Percentiles rank a stretch among this genome's conserved stretches.
Conservation (phyloP, 441 rosid species). For the Syzygium syzygioides region DNA sequence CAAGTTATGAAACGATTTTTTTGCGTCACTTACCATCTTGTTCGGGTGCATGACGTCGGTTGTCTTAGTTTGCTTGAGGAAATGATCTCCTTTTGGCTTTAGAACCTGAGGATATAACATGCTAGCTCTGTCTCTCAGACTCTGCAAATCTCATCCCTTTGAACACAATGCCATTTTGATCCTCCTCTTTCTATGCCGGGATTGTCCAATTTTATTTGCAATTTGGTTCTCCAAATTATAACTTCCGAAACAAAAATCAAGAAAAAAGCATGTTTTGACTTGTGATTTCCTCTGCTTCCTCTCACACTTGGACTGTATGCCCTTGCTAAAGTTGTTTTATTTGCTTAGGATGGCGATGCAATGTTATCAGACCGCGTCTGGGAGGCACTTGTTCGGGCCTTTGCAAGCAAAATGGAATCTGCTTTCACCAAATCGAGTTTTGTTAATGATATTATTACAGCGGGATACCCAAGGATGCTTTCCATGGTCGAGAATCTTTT, state of each 20-base stretch:
- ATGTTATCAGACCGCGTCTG: too few species aligned
- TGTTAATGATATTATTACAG: constrained; percentile 88
- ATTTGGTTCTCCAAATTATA: neutral
- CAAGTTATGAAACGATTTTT: neutral
- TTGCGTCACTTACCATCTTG: neutral
- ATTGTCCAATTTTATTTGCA: neutral
- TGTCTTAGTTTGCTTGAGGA: neutral
- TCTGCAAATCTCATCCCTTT: too few species aligned
- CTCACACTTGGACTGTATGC: too few species aligned
- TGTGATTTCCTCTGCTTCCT: too few species aligned
- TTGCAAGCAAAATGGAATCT: constrained; percentile 86
- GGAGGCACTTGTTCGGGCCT: too few species aligned
- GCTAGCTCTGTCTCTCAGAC: too few species aligned
- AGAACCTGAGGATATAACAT: neutral
- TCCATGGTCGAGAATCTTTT: constrained; percentile 77
- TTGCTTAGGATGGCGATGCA: too few species aligned
- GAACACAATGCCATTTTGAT: too few species aligned
- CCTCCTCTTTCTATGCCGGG: too few species aligned
- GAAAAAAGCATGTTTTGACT: too few species aligned
- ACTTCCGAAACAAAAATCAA: neutral
- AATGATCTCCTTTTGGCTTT: neutral
- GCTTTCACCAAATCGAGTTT: constrained; percentile 95
- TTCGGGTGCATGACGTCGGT: neutral
- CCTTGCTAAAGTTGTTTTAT: too few species aligned
- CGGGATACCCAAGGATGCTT: constrained; percentile 89